Evolutionary conservation across 2,329 filamentous ascomycete species (phyloP).

Genomic region (Fusarium napiforme): DNA sequence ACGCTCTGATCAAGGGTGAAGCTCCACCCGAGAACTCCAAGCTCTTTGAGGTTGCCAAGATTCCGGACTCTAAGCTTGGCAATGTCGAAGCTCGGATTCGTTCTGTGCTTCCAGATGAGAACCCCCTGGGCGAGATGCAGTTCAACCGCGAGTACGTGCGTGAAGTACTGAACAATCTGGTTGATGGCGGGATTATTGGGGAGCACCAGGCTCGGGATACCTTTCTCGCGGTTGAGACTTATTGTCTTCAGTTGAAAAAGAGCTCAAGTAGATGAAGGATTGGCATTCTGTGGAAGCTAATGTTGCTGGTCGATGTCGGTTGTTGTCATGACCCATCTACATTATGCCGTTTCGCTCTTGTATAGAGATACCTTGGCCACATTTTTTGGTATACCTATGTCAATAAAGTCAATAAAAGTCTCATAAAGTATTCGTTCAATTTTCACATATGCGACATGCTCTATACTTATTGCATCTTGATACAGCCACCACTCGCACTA

Average conservation of each 20-base stretch:
- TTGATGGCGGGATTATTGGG: not conserved
- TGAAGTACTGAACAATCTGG: not conserved
- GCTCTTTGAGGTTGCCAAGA: not conserved
- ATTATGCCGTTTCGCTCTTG: not conserved
- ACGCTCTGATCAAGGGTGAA: not conserved
- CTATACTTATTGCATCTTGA: slow-evolving; percentile 44
- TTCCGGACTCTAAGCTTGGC: not conserved
- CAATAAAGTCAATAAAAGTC: not conserved
- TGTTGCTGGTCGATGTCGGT: not conserved
- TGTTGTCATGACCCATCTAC: fast-evolving
- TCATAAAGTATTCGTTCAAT: fast-evolving
- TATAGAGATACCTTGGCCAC: not conserved
- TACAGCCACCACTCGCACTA: slow-evolving; percentile 50
- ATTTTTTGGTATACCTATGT: fast-evolving
- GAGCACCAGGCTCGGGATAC: not conserved
- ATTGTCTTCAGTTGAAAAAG: not conserved
- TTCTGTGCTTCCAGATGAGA: fast-evolving
- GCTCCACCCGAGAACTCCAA: not conserved
- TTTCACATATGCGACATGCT: no score
- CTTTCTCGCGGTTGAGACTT: not conserved
- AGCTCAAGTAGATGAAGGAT: fast-evolving
- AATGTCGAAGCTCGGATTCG: not conserved
- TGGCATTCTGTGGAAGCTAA: not conserved
- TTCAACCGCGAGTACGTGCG: not conserved
- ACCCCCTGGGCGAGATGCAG: not conserved